Base-by-base conservation (phyloP, 257 asterid species). In the Solanum ossicruentum region DNA sequence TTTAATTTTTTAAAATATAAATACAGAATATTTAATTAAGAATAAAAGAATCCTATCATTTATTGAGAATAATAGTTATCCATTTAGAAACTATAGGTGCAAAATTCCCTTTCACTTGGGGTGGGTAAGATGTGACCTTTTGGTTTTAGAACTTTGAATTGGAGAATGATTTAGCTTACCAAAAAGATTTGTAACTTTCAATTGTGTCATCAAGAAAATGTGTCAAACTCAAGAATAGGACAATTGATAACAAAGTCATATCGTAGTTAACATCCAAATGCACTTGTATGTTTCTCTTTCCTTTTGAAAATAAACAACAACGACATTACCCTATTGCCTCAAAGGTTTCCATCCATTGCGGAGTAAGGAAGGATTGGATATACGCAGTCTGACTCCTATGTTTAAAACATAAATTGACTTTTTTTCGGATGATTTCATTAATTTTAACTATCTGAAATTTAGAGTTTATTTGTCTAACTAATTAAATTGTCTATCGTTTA, bases 21-120 rank as follows among this genome's bases (percentile, higher is more conserved):
- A 16, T 0, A 32, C 0, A 0, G 3, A 0, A 28, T 8, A 65
- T 65, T 0, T 66, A 0, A 8, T 66, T 32, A 67, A 32, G 0
- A 16, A 67, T 32, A 20, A 67, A 32, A 9, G 0, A 36, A 36
- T 36, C 9, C 18, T 16, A 36, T 8, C 9, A 8, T 0, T 4
- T 0, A n/a, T 4, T 28, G 0, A 16, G 3, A 9, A 5, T 39
- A 26, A 69, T 69, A 69, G 1, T 39, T 39, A 69, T 36, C 52
- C 52, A 36, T 36, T 36, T 66, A 36, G 13, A 12, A 67, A 16
- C 75, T 16, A 66, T 66, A 13, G 66, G 7, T 67, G 77, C 51
- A 69, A 69, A 36, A 9, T 36, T 9, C 51, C 52, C 5, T 39
- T 69, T 17, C 78, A 69, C 26, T 69, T 69, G 10, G 77, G 51